These are phyloP conservation scores for Peronosclerospora sorghi DNA, from an alignment of 352 stramenopile species.

Conservation along the genomic window DNA sequence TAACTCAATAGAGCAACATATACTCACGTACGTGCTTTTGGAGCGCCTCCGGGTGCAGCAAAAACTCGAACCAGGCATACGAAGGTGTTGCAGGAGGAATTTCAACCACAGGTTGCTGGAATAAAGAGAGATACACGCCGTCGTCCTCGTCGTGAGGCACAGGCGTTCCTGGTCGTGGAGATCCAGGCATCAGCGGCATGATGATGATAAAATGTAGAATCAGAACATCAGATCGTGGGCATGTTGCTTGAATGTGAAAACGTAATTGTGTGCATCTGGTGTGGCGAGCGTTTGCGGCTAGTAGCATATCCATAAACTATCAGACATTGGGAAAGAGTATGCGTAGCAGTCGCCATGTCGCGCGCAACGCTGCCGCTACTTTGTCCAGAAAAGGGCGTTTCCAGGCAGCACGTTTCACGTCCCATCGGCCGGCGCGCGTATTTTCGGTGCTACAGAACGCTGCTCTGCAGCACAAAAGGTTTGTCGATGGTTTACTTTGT, in stretches of 20 bases:
- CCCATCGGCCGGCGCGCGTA: constrained; percentile 8
- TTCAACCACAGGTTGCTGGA: constrained; percentile 72
- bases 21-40: constrained; percentile 47
- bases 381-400: constrained; percentile 8
- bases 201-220: neutral
- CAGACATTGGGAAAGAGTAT: constrained; percentile 29
- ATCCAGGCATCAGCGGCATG: constrained; percentile 55
- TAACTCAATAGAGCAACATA: neutral
- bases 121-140: constrained; percentile 74
- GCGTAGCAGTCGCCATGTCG: constrained; percentile 29
- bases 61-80: constrained; percentile 79
- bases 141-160: constrained; percentile 36
- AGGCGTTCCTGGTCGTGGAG: constrained; percentile 36
- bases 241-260: too few species aligned
- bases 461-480: constrained; percentile 17
- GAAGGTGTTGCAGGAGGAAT: constrained; percentile 52
- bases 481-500: neutral
- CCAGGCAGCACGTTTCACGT: constrained; percentile 4
- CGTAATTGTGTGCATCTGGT: constrained; percentile 16
- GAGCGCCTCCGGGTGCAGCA: constrained; percentile 68
- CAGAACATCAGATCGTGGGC: neutral
- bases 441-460: constrained; percentile 24
- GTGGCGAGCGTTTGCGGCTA: constrained; percentile 5
- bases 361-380: constrained; percentile 7
- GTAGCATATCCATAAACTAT: constrained; percentile 37